These are phyloP conservation scores for Candida maesae DNA, from an alignment of 805 yeast genomes.

Conservation along the genomic window DNA sequence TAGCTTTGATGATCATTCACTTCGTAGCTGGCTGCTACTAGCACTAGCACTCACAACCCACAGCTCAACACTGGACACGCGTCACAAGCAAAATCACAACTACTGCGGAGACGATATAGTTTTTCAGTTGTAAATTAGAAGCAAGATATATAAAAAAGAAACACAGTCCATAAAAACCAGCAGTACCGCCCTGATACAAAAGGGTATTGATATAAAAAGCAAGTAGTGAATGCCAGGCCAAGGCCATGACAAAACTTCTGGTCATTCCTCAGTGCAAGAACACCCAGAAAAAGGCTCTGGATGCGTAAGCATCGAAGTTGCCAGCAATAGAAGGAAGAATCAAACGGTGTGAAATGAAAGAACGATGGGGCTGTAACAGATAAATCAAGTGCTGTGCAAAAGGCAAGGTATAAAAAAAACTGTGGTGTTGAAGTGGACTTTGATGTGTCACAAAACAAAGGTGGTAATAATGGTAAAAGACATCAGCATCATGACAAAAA, in stretches of 20 bases:
- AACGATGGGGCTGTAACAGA: too few species aligned
- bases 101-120: not conserved
- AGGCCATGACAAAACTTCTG: too few species aligned
- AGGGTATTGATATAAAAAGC: not conserved
- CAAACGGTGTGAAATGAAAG: too few species aligned
- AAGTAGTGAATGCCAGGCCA: too few species aligned
- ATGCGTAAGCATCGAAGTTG: not conserved
- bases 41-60: too few species aligned
- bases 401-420: slow-evolving; percentile 1
- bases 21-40: too few species aligned
- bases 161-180: slow-evolving; percentile 8
- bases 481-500: not conserved
- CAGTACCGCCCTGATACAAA: slow-evolving; percentile 1
- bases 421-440: not conserved
- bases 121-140: not conserved
- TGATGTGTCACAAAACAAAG: not conserved
- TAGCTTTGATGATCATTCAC: too few species aligned
- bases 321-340: slow-evolving; percentile 11
- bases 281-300: too few species aligned
- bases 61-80: too few species aligned
- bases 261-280: too few species aligned
- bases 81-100: too few species aligned
- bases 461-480: not conserved
- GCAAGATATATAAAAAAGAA: slow-evolving; percentile 1
- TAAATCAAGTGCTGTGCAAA: too few species aligned